A percentile compares a stretch with the other conserved stretches of the same genome.
These are phyloP conservation scores for Diaporthe destruens DNA, from an alignment of 2,329 filamentous ascomycete genomes.

Conservation along the genomic window DNA sequence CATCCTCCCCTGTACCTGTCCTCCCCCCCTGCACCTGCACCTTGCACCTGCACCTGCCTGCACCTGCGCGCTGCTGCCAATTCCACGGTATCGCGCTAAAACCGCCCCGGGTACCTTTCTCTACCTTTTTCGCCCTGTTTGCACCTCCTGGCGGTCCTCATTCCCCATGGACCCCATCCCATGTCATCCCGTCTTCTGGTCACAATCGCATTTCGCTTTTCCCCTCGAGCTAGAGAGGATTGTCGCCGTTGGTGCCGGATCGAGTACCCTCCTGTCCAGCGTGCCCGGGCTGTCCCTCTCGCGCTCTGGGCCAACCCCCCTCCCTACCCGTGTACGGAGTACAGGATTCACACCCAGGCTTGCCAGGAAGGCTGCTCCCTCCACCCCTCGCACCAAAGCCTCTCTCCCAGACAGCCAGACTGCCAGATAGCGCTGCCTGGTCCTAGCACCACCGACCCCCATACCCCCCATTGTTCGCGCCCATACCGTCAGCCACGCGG, in stretches of 20 bases:
- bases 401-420: conserved; percentile 3
- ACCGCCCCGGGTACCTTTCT: conserved; percentile 35
- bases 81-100: conserved; percentile 35
- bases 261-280: conserved; percentile 30
- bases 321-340: no score
- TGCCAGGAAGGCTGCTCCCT: neutral
- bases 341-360: neutral
- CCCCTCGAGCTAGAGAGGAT: conserved; percentile 33
- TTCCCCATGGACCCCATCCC: conserved; percentile 38
- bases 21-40: conserved; percentile 17
- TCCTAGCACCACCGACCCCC: conserved; percentile 14
- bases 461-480: neutral
- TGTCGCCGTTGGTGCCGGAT: conserved; percentile 37
- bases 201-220: conserved; percentile 37
- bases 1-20: conserved; percentile 1
- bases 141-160: conserved; percentile 37
- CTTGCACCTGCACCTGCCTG: conserved; percentile 22
- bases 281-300: conserved; percentile 19
- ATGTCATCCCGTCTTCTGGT: conserved; percentile 40
- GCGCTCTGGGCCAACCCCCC: neutral
- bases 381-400: conserved; percentile 10
- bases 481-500: conserved; percentile 24
- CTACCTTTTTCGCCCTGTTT: conserved; percentile 26
- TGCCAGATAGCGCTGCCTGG: conserved; percentile 10
- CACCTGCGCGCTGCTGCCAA: conserved; percentile 30